Conservation (phyloP, 2,329 filamentous ascomycete species). For the Ophiostoma populinum region DNA sequence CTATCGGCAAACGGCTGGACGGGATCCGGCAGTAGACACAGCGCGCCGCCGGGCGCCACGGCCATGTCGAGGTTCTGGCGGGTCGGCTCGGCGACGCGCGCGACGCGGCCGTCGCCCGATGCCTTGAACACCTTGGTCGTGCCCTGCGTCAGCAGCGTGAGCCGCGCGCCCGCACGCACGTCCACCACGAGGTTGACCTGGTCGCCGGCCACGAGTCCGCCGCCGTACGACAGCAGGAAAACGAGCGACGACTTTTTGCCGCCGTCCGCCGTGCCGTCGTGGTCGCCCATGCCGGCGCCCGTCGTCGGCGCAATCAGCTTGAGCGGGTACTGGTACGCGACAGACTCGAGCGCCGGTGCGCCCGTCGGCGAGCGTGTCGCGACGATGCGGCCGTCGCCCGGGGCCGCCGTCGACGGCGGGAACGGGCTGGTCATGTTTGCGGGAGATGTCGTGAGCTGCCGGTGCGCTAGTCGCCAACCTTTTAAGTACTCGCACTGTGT, state of each 20-base stretch:
- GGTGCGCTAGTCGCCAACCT: too few species aligned
- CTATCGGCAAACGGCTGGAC: slow-evolving; percentile 79
- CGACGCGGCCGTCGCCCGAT: neutral
- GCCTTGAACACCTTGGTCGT: slow-evolving; percentile 95
- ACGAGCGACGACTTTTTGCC: slow-evolving; percentile 52
- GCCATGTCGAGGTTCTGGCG: slow-evolving; percentile 36
- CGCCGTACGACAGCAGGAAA: slow-evolving; percentile 87
- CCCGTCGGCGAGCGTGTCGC: slow-evolving; percentile 55
- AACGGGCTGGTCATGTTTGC: slow-evolving; percentile 50
- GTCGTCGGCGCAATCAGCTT: slow-evolving; percentile 70
- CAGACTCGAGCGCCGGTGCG: slow-evolving; percentile 51
- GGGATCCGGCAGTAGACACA: slow-evolving; percentile 70
- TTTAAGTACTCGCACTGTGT: too few species aligned
- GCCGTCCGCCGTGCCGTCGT: neutral
- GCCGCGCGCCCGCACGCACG: slow-evolving; percentile 44
- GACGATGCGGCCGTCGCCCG: slow-evolving; percentile 65
- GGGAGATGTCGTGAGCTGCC: neutral
- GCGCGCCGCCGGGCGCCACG: slow-evolving; percentile 31
- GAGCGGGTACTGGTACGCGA: slow-evolving; percentile 84
- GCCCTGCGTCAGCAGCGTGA: slow-evolving; percentile 54
- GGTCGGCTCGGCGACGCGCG: slow-evolving; percentile 21
- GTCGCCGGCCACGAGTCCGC: slow-evolving; percentile 81
- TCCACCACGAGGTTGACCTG: slow-evolving; percentile 55
- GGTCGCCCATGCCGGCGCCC: slow-evolving; percentile 15
- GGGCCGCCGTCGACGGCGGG: slow-evolving; percentile 50